Evolutionary conservation across 2,329 filamentous ascomycete species (phyloP).

Genomic region (Clarireedia monteithiana): DNA sequence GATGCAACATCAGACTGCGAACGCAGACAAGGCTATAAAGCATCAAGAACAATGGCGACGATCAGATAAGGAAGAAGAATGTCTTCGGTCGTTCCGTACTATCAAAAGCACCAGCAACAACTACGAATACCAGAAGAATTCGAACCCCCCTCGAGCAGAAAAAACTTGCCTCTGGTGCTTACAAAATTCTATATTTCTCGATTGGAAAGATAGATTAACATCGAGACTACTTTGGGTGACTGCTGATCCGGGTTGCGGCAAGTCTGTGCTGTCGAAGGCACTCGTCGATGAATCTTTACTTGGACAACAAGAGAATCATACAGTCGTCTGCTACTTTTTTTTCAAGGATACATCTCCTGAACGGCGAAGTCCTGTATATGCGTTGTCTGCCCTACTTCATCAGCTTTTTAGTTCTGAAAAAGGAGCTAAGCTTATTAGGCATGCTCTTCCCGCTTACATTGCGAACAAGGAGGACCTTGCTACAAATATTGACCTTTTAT

Average conservation of each 20-base stretch:
- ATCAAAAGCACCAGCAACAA: neutral
- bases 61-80: neutral
- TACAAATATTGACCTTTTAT: constrained; percentile 1
- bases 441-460: neutral
- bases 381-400: constrained; percentile 4
- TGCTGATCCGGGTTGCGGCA: constrained; percentile 7
- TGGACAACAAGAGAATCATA: neutral
- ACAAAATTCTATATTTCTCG: neutral
- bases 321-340: constrained; percentile 6
- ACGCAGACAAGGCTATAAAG: neutral
- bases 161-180: constrained; percentile 2
- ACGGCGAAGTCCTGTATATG: constrained; percentile 1
- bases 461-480: neutral
- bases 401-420: constrained; percentile 6
- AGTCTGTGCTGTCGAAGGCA: constrained; percentile 6
- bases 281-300: constrained; percentile 3
- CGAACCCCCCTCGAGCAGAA: neutral
- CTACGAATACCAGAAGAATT: neutral
- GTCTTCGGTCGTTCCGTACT: neutral
- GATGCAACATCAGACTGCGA: neutral
- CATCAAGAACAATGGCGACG: neutral
- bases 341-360: constrained; percentile 5
- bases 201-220: constrained; percentile 1
- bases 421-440: neutral
- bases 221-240: constrained; percentile 4